phyloP scores from a whole-genome alignment of 1,284 basidiomycete species.

The Trichosporon sp. region DNA sequence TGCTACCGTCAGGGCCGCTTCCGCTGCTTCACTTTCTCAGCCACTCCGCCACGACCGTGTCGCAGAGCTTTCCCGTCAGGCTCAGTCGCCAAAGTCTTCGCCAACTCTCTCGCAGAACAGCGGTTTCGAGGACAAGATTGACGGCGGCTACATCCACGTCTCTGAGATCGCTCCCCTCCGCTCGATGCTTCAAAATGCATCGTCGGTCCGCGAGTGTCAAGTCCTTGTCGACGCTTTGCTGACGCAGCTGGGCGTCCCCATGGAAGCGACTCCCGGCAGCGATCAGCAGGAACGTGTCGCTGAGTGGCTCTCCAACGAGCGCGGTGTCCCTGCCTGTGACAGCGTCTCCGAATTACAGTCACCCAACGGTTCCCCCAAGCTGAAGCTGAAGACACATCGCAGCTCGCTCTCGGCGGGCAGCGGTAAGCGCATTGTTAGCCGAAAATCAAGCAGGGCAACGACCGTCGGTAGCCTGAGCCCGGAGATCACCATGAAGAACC shows the following conservation, averaged over 20 bases:
- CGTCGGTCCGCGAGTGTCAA: slow-evolving; percentile 72
- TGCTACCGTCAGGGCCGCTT: background rate
- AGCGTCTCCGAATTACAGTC: background rate
- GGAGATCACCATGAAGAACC: slow-evolving; percentile 15
- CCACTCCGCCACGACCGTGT: slow-evolving; percentile 8
- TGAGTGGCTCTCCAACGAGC: slow-evolving; percentile 36
- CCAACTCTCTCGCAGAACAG: background rate
- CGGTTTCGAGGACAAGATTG: background rate
- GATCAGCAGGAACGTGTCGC: slow-evolving; percentile 29
- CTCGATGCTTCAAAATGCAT: slow-evolving; percentile 62
- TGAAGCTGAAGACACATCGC: background rate
- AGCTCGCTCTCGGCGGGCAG: background rate
- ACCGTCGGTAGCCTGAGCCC: slow-evolving; percentile 22
- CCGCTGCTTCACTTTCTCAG: background rate
- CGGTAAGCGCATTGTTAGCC: background rate
- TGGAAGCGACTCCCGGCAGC: background rate
- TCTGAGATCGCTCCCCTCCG: slow-evolving; percentile 60
- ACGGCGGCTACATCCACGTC: slow-evolving; percentile 23
- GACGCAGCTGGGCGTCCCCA: slow-evolving; percentile 55
- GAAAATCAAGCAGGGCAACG: background rate
- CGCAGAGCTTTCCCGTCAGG: background rate
- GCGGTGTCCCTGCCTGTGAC: background rate
- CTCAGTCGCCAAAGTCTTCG: background rate
- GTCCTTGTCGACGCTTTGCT: slow-evolving; percentile 75
- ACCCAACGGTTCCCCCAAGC: background rate